Evolutionary conservation across 2,329 filamentous ascomycete genomes (phyloP), one percentile per base, ranked within the genome.

Genomic region (Hypoxylon sp.): DNA sequence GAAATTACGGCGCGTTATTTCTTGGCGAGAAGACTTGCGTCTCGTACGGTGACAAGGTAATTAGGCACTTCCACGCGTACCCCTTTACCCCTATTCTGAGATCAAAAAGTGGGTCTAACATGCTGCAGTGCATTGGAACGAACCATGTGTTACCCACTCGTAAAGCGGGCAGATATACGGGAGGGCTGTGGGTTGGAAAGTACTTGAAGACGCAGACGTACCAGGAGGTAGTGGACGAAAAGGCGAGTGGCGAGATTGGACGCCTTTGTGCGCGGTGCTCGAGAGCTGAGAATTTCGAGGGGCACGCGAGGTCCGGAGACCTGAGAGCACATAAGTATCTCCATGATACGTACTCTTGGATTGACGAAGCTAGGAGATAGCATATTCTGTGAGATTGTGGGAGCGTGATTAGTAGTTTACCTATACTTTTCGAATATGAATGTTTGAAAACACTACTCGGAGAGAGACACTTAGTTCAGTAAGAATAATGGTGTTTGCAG

Each of bases 111-210:
- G 4, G 39, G 19, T 13, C 60, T 29, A 26, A 29, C 5, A 47
- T 39, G 9, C 24, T 17, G 0, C 31, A 85, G 82, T 83, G 82
- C 37, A 87, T 87, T 64, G 85, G 85, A 1, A 87, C 85, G 2
- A 87, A 87, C 71, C 85, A 87, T 70, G 85, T 87, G 2, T 78
- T 87, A 0, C 85, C 85, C 0, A 87, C 85, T 0, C 77, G 80
- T 1, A 80, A 80, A 19, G 84, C 84, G 0, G 81, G 82, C 0
- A 75, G 82, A 2, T 87, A 84, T 70, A 87, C 85, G 0, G 85
- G 85, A 1, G 85, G 85, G 1, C 77, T 87, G 3, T 87, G 85
- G 85, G 85, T 87, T 1, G 84, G 85, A n/a, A 87, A 87, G 73
- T 87, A 80, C 68, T 76, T 87, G 14, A 79, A 81, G 35, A 87